Evolutionary conservation across 2,329 filamentous ascomycete species (phyloP).

Genomic region (Arthrobotrys megalospora): DNA sequence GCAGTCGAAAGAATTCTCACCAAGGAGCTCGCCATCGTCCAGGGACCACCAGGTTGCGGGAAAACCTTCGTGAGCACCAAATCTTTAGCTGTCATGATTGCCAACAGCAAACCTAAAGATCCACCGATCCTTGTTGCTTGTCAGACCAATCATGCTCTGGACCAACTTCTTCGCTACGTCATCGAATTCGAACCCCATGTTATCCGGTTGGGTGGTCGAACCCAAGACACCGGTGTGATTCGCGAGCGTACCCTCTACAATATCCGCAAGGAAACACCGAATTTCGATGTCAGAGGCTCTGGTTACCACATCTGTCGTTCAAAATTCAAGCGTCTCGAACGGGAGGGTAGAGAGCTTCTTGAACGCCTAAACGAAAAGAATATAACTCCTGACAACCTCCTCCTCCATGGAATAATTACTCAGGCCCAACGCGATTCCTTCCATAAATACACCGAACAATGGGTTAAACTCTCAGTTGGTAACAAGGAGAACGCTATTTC

Average conservation of each 20-base stretch:
- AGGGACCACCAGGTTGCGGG: constrained; percentile 82
- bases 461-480: constrained; percentile 65
- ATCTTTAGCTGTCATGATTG: constrained; percentile 77
- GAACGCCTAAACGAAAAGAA: constrained; percentile 69
- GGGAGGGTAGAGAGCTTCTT: constrained; percentile 68
- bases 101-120: constrained; percentile 73
- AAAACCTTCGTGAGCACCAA: constrained; percentile 87
- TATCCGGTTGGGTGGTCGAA: constrained; percentile 78
- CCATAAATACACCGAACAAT: constrained; percentile 67
- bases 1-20: constrained; percentile 81
- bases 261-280: constrained; percentile 69
- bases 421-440: constrained; percentile 77
- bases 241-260: constrained; percentile 78
- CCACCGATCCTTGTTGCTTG: constrained; percentile 84
- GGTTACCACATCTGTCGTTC: constrained; percentile 66
- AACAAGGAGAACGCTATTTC: constrained; percentile 63
- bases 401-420: constrained; percentile 74
- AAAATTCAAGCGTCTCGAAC: constrained; percentile 69
- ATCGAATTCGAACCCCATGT: constrained; percentile 76
- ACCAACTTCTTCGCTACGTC: constrained; percentile 81
- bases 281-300: constrained; percentile 67
- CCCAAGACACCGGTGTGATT: constrained; percentile 75
- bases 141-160: constrained; percentile 89
- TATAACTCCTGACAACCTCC: constrained; percentile 73
- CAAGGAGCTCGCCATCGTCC: constrained; percentile 80